phyloP scores from a whole-genome alignment of 192 early-diverging fungal genomes.

The Podila epicladia region DNA sequence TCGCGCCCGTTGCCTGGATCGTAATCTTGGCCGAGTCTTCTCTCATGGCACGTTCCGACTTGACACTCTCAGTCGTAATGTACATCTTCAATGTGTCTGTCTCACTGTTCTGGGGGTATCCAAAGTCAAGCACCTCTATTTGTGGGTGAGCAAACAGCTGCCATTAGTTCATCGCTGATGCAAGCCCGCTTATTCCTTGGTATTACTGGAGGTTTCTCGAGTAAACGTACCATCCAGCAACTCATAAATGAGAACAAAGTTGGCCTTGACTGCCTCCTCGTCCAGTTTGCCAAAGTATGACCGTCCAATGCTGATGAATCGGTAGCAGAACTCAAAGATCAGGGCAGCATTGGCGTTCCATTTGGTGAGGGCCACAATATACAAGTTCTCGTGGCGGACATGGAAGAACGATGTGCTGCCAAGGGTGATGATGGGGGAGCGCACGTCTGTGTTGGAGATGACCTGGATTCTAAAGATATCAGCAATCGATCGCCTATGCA shows the following conservation, averaged over 20 bases:
- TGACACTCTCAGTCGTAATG: constrained; percentile 87
- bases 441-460: constrained; percentile 87
- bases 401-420: constrained; percentile 96
- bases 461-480: constrained; percentile 98
- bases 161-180: not conserved
- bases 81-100: constrained; percentile 86
- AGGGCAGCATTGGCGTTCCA: constrained; percentile 84
- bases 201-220: too few species aligned
- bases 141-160: not conserved
- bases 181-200: too few species aligned
- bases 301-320: constrained; percentile 74
- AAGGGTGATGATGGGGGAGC: constrained; percentile 89
- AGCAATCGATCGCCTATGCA: constrained; percentile 84
- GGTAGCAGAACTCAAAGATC: constrained; percentile 84
- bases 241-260: constrained; percentile 91
- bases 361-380: constrained; percentile 83
- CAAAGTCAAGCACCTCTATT: constrained; percentile 85
- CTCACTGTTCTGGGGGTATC: constrained; percentile 89
- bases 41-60: constrained; percentile 72
- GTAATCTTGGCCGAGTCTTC: constrained; percentile 82
- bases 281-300: constrained; percentile 87
- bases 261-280: constrained; percentile 85
- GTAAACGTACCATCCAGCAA: constrained; percentile 70
- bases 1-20: constrained; percentile 96
- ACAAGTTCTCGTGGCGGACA: constrained; percentile 96